phyloP scores from a whole-genome alignment of 2,329 filamentous ascomycete species.

The Trichoderma simmonsii region DNA sequence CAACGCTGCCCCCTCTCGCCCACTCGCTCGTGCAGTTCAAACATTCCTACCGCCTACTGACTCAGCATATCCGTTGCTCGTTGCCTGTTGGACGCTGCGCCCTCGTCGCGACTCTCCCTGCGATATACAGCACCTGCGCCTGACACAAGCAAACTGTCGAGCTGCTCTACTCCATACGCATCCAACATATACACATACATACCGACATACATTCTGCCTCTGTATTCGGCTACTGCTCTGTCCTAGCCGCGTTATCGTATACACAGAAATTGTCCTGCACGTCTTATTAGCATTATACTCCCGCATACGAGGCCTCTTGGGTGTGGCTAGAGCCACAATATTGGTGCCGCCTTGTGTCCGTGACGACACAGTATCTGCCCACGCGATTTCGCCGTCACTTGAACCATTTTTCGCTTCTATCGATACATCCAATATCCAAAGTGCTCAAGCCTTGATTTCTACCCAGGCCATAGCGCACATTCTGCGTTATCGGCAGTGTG shows the following conservation, averaged over 20 bases:
- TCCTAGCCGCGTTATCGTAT: not conserved
- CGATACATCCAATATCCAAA: not conserved
- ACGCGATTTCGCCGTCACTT: not conserved
- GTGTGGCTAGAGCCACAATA: conserved; percentile 18
- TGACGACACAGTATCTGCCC: not conserved
- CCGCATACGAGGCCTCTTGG: conserved; percentile 10
- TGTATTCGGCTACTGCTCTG: not conserved
- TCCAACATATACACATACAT: not conserved
- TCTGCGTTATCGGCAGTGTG: conserved; percentile 23
- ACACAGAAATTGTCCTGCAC: not conserved
- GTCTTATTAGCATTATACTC: not conserved
- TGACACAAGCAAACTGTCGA: not conserved
- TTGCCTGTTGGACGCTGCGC: not conserved
- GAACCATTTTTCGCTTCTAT: conserved; percentile 25
- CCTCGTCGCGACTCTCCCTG: not conserved
- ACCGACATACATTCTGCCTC: not conserved
- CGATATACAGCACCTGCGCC: not conserved
- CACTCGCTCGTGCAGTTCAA: not conserved
- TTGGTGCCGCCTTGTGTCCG: conserved; percentile 20
- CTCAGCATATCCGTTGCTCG: not conserved
- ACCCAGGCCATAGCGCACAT: not conserved
- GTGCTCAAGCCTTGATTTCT: not conserved
- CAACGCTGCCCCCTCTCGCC: not conserved
- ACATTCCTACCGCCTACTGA: not conserved
- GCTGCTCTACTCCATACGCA: not conserved